Conservation (phyloP, 306 rosid genomes). For the Glycine soja region DNA sequence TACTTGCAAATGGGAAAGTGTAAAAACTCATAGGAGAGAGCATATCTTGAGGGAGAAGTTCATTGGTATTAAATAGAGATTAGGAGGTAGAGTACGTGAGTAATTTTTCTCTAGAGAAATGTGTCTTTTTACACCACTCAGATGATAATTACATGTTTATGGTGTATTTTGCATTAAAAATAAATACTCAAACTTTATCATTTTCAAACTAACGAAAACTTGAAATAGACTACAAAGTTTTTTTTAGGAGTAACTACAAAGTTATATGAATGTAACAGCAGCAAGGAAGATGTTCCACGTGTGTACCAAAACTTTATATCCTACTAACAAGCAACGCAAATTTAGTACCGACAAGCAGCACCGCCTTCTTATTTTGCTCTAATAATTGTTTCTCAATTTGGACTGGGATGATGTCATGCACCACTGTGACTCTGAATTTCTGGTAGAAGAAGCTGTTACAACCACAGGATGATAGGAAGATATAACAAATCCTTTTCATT, state of each 20-base stretch:
- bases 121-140: no score
- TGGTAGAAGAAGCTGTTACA: not conserved
- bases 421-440: no score
- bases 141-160: no score
- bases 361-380: constrained; percentile 27
- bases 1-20: no score
- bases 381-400: not conserved
- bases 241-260: no score
- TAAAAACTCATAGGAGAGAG: no score
- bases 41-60: no score
- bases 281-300: not conserved
- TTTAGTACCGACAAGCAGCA: constrained; percentile 33
- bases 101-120: no score
- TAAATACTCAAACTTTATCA: not conserved
- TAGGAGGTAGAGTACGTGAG: no score
- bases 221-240: no score
- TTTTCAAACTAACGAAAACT: no score
- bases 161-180: not conserved
- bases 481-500: not conserved
- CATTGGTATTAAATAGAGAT: no score
- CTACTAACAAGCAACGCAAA: not conserved
- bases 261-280: not conserved
- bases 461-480: not conserved
- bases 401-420: not conserved
- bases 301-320: not conserved